phyloP scores from a whole-genome alignment of 495 filamentous ascomycete genomes.

The Hypoxylon lenormandii region DNA sequence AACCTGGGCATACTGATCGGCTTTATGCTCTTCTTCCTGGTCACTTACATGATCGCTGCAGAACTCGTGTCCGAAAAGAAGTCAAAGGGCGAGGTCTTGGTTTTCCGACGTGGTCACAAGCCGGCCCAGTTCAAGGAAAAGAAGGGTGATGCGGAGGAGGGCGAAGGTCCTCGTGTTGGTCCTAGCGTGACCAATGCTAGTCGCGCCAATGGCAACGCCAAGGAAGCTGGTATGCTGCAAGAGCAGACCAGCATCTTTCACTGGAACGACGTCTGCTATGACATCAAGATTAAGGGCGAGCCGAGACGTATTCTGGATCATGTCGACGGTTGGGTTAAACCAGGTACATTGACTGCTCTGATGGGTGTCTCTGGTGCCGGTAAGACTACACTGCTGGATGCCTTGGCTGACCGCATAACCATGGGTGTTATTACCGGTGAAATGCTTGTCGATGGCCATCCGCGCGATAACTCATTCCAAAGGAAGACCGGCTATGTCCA shows the following conservation, averaged over 20 bases:
- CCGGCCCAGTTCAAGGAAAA: slow-evolving; percentile 68
- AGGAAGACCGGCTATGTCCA: slow-evolving; percentile 96
- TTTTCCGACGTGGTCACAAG: slow-evolving; percentile 83
- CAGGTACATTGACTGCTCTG: slow-evolving; percentile 87
- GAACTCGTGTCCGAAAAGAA: slow-evolving; percentile 81
- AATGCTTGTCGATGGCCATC: slow-evolving; percentile 83
- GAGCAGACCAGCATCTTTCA: slow-evolving; percentile 77
- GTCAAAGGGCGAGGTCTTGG: slow-evolving; percentile 87
- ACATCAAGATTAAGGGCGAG: slow-evolving; percentile 86
- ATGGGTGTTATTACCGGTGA: slow-evolving; percentile 89
- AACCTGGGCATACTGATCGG: slow-evolving; percentile 84
- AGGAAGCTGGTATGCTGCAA: slow-evolving; percentile 62
- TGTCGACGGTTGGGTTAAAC: slow-evolving; percentile 91
- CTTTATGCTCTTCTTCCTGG: slow-evolving; percentile 76
- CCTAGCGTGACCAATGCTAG: slow-evolving; percentile 56
- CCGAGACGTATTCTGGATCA: slow-evolving; percentile 80
- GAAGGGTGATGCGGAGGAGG: slow-evolving; percentile 66
- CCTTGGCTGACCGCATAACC: slow-evolving; percentile 79
- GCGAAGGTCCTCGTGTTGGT: slow-evolving; percentile 58
- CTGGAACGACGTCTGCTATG: slow-evolving; percentile 87
- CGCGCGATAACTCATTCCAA: slow-evolving; percentile 83
- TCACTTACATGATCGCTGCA: slow-evolving; percentile 74
- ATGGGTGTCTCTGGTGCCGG: slow-evolving; percentile 83
- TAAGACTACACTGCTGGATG: slow-evolving; percentile 79
- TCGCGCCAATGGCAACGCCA: slow-evolving; percentile 59